phyloP scores from a whole-genome alignment of 805 yeast genomes.

The Cyberlindnera saturnus region DNA sequence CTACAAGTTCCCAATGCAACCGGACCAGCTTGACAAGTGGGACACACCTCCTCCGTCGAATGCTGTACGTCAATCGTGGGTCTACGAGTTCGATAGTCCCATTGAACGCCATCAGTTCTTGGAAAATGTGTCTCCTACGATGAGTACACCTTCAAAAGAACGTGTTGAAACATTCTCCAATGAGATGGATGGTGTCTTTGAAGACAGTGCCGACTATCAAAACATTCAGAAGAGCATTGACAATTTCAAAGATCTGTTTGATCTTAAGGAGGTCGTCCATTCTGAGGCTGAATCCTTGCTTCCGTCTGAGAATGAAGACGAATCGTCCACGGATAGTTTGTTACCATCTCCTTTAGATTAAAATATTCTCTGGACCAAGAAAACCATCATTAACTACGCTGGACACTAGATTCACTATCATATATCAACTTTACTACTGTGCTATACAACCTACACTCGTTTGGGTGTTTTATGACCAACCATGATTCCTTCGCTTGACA shows the following conservation, averaged over 20 bases:
- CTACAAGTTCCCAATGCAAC: constrained; percentile 2
- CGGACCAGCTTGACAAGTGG: constrained; percentile 10
- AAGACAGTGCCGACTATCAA: neutral
- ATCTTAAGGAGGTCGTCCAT: neutral
- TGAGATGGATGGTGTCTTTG: constrained; percentile 1
- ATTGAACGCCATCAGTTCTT: constrained; percentile 6
- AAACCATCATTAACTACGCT: too few species aligned
- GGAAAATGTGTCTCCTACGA: neutral
- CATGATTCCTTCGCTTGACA: neutral
- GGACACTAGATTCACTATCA: neutral
- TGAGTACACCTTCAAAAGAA: neutral
- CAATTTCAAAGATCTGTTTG: neutral
- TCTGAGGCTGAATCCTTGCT: neutral
- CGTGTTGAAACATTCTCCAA: neutral
- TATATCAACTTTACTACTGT: neutral
- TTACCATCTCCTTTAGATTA: too few species aligned
- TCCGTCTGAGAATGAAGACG: neutral
- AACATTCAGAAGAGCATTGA: constrained; percentile 1
- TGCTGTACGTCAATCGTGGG: constrained; percentile 21
- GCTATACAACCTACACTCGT: neutral
- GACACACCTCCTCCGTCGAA: constrained; percentile 18
- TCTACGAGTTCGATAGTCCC: constrained; percentile 13
- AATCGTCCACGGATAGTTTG: too few species aligned
- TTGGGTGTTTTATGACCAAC: neutral
- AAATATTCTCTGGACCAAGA: too few species aligned